Conservation (phyloP, 306 rosid species). For the Lablab purpureus region DNA sequence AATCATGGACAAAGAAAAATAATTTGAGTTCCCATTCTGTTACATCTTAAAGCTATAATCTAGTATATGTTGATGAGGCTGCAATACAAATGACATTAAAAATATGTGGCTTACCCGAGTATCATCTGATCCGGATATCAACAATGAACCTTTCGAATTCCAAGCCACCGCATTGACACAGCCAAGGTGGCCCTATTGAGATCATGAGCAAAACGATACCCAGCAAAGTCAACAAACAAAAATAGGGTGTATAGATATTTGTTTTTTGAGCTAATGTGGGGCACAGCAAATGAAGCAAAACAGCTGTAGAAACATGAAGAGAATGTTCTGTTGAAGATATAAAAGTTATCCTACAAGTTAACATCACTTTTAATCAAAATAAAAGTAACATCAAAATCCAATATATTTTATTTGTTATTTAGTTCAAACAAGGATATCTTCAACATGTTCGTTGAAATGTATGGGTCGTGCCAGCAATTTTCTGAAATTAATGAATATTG, state of each 20-base stretch:
- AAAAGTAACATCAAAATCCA: too few relatives aligned
- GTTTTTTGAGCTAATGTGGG: not conserved
- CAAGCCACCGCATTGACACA: constrained; percentile 96
- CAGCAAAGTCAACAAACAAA: constrained; percentile 17
- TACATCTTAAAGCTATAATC: constrained; percentile 16
- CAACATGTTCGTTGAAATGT: not conserved
- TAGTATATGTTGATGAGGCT: not conserved
- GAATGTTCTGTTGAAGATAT: too few relatives aligned
- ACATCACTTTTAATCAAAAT: too few relatives aligned
- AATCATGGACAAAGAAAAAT: constrained; percentile 6
- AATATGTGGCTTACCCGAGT: constrained; percentile 64
- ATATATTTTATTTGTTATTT: too few relatives aligned
- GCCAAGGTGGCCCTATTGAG: constrained; percentile 85
- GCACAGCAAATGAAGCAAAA: not conserved
- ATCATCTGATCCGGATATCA: constrained; percentile 98
- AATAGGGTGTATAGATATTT: not conserved
- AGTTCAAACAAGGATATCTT: too few relatives aligned
- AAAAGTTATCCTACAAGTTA: too few relatives aligned
- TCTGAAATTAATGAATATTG: too few relatives aligned
- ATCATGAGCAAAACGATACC: constrained; percentile 37
- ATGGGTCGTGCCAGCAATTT: not conserved
- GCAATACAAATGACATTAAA: not conserved
- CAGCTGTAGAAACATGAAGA: constrained; percentile 7
- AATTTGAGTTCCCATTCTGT: not conserved
- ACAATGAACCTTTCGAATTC: constrained; percentile 85